Evolutionary conservation across 2,329 filamentous ascomycete species (phyloP), one percentile per base, ranked within the genome.

Genomic region (Xylariaceae sp.): DNA sequence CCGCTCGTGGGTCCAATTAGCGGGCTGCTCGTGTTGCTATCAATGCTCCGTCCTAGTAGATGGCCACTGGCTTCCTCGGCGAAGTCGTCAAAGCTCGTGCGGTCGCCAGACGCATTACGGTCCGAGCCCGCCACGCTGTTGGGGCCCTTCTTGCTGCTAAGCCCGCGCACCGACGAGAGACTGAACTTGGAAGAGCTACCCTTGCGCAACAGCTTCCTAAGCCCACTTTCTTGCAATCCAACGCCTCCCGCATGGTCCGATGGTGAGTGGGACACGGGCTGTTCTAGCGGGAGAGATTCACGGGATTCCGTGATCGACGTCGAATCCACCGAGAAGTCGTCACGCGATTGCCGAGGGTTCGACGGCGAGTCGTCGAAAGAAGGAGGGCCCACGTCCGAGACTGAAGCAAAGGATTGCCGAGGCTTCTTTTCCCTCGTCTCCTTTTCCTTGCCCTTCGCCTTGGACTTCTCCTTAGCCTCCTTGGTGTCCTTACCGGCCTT

Each of bases 131-230:
- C 75, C 14, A 77, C 74, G 64, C 80, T 84, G 44, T 80, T 76
- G 6, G 78, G 73, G 3, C 78, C 79, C 61, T 84, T 85, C 73
- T 85, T 86, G 47, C 75, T 74, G 17, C 65, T 74, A 55, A 66
- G 80, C 62, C 52, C 80, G 68, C 45, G 64, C 22, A 69, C 66
- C 1, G 81, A 82, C 12, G 82, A 77, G 53, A 86, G 72, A 66
- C 81, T 82, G 65, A 86, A 86, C 70, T 86, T 86, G 67, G 81
- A 78, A 6, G 82, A 83, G 65, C 81, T 85, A 45, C 83, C 81
- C 70, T 87, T 87, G 31, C 83, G 80, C 50, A 87, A 79, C 45
- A 87, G 73, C 65, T 84, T 81, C 64, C 78, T 73, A 58, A 85
- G 71, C 48, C 81, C 80, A 56, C 82, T 81, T 47, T 83, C 80